Conservation (phyloP, 2,329 filamentous ascomycete species). For the Fusarium sp. region DNA sequence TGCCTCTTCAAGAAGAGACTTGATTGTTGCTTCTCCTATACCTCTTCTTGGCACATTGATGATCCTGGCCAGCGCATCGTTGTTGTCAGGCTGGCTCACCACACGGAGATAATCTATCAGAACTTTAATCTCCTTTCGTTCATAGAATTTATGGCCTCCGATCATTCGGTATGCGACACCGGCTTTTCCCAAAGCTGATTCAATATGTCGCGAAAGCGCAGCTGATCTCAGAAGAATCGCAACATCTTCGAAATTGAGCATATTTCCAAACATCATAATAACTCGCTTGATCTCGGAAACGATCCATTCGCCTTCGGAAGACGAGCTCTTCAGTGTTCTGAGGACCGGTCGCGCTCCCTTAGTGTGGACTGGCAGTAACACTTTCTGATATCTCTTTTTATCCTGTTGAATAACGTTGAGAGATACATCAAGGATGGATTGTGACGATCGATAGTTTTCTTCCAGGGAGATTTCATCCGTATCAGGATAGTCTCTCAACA, state of each 20-base stretch:
- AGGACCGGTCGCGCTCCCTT: slow-evolving; percentile 85
- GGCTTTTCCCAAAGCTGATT: slow-evolving; percentile 81
- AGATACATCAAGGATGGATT: slow-evolving; percentile 82
- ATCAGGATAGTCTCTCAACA: slow-evolving; percentile 80
- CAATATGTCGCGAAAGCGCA: slow-evolving; percentile 84
- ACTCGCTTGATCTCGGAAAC: slow-evolving; percentile 83
- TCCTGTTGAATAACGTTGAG: slow-evolving; percentile 93
- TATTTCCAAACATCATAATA: slow-evolving; percentile 75
- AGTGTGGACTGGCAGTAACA: slow-evolving; percentile 81
- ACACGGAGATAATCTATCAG: slow-evolving; percentile 89
- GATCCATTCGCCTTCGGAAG: slow-evolving; percentile 87
- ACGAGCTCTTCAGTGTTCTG: slow-evolving; percentile 76
- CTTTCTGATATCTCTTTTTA: slow-evolving; percentile 80
- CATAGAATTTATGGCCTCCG: slow-evolving; percentile 89
- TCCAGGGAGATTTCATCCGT: slow-evolving; percentile 88
- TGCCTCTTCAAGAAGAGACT: slow-evolving; percentile 79
- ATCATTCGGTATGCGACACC: slow-evolving; percentile 94
- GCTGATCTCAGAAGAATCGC: slow-evolving; percentile 90
- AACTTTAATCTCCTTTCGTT: slow-evolving; percentile 88
- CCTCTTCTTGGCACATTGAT: slow-evolving; percentile 87
- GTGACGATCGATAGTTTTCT: slow-evolving; percentile 94
- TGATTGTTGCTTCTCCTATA: slow-evolving; percentile 83
- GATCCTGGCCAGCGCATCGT: slow-evolving; percentile 84
- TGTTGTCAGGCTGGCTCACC: slow-evolving; percentile 85
- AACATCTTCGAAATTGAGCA: slow-evolving; percentile 81